These are phyloP conservation scores for Scedosporium aurantiacum DNA, from an alignment of 2,329 filamentous ascomycete genomes.

Conservation along the genomic window DNA sequence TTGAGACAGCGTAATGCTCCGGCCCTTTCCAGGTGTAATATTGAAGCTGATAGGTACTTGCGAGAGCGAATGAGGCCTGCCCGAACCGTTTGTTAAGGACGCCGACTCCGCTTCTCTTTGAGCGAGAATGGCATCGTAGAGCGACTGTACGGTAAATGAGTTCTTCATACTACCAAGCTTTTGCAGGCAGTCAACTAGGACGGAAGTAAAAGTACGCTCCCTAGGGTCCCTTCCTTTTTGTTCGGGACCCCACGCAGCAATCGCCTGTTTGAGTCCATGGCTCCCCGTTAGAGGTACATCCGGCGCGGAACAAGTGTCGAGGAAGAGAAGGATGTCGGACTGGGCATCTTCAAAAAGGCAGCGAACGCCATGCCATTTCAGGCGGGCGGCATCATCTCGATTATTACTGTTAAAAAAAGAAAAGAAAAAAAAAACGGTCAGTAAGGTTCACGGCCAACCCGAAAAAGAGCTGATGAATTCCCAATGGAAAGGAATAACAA, in stretches of 20 bases:
- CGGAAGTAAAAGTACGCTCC: slow-evolving; percentile 48
- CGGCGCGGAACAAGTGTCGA: slow-evolving; percentile 50
- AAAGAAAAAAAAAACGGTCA: slow-evolving; percentile 12
- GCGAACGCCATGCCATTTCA: slow-evolving; percentile 54
- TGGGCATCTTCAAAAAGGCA: slow-evolving; percentile 51
- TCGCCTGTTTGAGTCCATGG: slow-evolving; percentile 49
- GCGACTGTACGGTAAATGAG: slow-evolving; percentile 44
- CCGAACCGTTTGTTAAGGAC: slow-evolving; percentile 35
- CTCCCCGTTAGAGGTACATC: slow-evolving; percentile 39
- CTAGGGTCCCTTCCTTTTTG: slow-evolving; percentile 30
- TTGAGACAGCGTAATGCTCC: slow-evolving; percentile 41
- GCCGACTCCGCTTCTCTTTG: slow-evolving; percentile 33
- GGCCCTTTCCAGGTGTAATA: slow-evolving; percentile 41
- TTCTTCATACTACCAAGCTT: slow-evolving; percentile 35
- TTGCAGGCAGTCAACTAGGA: slow-evolving; percentile 41
- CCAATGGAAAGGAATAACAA: slow-evolving; percentile 22
- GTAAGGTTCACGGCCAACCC: slow-evolving; percentile 8
- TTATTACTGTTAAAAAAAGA: slow-evolving; percentile 33
- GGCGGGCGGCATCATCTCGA: slow-evolving; percentile 45
- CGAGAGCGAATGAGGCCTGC: slow-evolving; percentile 21
- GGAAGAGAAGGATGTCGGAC: slow-evolving; percentile 50
- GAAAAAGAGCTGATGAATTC: slow-evolving; percentile 6
- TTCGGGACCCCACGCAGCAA: slow-evolving; percentile 47
- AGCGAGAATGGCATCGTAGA: slow-evolving; percentile 44
- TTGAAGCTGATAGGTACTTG: slow-evolving; percentile 42